phyloP scores from a whole-genome alignment of 208 protist genomes.

The Leishmania tropica region DNA sequence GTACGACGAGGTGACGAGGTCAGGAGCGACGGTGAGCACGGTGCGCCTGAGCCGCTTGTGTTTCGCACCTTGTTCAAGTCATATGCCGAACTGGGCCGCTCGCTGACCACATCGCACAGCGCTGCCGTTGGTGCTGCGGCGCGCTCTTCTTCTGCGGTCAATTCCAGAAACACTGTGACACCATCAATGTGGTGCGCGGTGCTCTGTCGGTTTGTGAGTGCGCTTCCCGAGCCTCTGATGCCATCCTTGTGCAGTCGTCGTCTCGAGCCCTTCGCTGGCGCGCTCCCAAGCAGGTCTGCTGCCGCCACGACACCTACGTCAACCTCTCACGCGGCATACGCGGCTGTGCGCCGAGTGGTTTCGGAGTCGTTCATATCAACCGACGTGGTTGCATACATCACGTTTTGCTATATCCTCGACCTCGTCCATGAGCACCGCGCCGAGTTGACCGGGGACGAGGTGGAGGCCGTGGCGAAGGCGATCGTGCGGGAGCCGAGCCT shows the following conservation, averaged over 20 bases:
- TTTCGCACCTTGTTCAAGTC: conserved; percentile 17
- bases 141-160: not conserved
- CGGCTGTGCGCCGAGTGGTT: not conserved
- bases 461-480: conserved; percentile 31
- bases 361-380: conserved; percentile 14
- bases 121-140: not conserved
- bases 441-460: conserved; percentile 39
- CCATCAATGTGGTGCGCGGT: conserved; percentile 32
- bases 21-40: not conserved
- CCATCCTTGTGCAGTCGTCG: conserved; percentile 45
- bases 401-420: conserved; percentile 20
- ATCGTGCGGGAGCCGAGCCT: conserved; percentile 15
- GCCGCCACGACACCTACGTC: not conserved
- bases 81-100: conserved; percentile 2
- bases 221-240: conserved; percentile 51
- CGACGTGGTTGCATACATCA: conserved; percentile 11
- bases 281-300: too few relatives aligned
- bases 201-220: conserved; percentile 37
- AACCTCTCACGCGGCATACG: not conserved
- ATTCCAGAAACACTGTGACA: not conserved
- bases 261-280: conserved; percentile 33
- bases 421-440: conserved; percentile 23
- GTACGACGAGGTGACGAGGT: not conserved
- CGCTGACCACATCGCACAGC: not conserved
- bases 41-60: not conserved